phyloP scores from a whole-genome alignment of 768 basidiomycete genomes.

The Amanita brunnescens region DNA sequence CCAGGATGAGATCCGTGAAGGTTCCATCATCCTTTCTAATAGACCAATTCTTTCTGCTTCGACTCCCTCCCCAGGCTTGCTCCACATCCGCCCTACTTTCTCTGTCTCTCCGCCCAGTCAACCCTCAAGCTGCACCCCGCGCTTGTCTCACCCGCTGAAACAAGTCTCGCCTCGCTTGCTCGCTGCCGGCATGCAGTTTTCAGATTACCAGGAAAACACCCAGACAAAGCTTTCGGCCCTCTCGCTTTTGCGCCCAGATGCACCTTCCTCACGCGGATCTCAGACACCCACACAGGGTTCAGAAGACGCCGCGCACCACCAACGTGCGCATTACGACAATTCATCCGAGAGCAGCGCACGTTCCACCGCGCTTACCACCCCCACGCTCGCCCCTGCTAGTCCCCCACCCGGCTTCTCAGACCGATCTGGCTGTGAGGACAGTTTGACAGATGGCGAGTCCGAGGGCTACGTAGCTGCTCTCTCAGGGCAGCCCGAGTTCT shows the following conservation, averaged over 20 bases:
- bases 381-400: background rate
- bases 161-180: background rate
- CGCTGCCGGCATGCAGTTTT: too few relatives aligned
- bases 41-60: constrained; percentile 25
- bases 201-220: too few relatives aligned
- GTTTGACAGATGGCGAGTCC: background rate
- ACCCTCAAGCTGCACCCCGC: background rate
- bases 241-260: background rate
- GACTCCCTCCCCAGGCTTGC: background rate
- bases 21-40: constrained; percentile 57
- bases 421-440: background rate
- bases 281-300: too few relatives aligned
- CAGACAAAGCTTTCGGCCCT: background rate
- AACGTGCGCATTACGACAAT: background rate
- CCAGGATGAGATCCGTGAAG: constrained; percentile 60
- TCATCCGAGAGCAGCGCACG: background rate
- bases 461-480: background rate
- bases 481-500: background rate
- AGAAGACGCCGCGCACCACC: background rate
- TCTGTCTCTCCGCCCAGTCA: background rate
- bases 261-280: too few relatives aligned
- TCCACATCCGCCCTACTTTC: background rate
- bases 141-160: background rate
- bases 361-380: background rate
- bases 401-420: background rate